These are phyloP conservation scores for Fusarium sp. DNA, from an alignment of 2,329 filamentous ascomycete species.

Conservation along the genomic window DNA sequence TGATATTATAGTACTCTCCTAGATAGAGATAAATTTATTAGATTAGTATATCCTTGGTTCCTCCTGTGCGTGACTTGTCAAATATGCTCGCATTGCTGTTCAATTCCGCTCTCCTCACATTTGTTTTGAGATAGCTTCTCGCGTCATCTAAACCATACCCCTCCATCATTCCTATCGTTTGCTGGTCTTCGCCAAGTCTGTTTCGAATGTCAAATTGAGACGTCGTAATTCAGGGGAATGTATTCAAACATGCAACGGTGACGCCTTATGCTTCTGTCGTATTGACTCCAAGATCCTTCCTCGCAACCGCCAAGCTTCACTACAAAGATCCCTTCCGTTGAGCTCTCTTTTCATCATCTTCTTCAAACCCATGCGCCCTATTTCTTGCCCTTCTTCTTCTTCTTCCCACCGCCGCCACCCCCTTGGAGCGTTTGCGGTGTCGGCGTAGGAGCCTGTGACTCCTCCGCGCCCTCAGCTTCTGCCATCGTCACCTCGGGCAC, in stretches of 20 bases:
- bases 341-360: not conserved
- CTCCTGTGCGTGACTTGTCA: not conserved
- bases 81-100: not conserved
- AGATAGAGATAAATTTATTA: conserved; percentile 39
- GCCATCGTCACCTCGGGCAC: conserved; percentile 56
- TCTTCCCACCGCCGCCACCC: conserved; percentile 63
- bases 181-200: not conserved
- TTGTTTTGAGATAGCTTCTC: not conserved
- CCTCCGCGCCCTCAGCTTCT: conserved; percentile 50
- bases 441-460: conserved; percentile 40
- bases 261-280: not conserved
- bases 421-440: conserved; percentile 44
- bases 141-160: not conserved
- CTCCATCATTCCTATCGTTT: not conserved
- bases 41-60: conserved; percentile 1
- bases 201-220: not conserved
- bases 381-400: conserved; percentile 66
- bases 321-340: not conserved
- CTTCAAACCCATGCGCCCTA: conserved; percentile 51
- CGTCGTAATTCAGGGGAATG: not conserved
- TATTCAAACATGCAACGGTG: not conserved
- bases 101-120: not conserved
- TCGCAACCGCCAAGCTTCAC: not conserved
- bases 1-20: conserved; percentile 39
- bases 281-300: not conserved